phyloP scores from a whole-genome alignment of 257 asterid genomes.

The Primulina huaijiensis region DNA sequence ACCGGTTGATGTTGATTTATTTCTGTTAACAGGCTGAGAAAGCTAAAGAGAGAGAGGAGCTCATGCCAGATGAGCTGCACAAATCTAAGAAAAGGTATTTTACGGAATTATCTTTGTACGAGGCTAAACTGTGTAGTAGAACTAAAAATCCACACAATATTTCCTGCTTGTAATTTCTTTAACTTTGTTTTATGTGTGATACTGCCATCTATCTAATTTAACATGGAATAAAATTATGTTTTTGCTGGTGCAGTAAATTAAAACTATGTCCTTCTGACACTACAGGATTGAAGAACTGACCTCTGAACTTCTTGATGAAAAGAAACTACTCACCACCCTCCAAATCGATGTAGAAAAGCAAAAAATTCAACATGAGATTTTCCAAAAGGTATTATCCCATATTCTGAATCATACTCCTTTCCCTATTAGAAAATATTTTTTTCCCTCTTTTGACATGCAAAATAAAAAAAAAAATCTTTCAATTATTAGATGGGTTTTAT shows the following conservation, averaged over 20 bases:
- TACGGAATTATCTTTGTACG: not conserved
- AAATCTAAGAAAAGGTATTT: conserved; percentile 58
- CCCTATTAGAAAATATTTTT: conserved; percentile 13
- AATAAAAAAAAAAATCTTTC: too few relatives aligned
- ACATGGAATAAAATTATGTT: conserved; percentile 12
- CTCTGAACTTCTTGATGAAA: conserved; percentile 61
- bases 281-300: conserved; percentile 74
- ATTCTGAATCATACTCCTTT: conserved; percentile 9
- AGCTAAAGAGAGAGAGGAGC: conserved; percentile 76
- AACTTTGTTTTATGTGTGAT: conserved; percentile 19
- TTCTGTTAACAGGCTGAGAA: conserved; percentile 67
- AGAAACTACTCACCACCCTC: conserved; percentile 38
- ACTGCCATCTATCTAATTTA: conserved; percentile 15
- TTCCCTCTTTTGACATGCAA: not conserved
- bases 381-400: conserved; percentile 57
- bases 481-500: not conserved
- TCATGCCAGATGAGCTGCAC: conserved; percentile 56
- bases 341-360: conserved; percentile 50
- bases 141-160: not conserved
- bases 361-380: conserved; percentile 48
- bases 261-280: conserved; percentile 19
- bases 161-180: conserved; percentile 12
- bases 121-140: not conserved
- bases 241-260: not conserved
- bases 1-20: conserved; percentile 18